Evolutionary conservation across 805 yeast species (phyloP), one percentile per base, ranked within the genome.

Genomic region (Jamesozyma piceae): DNA sequence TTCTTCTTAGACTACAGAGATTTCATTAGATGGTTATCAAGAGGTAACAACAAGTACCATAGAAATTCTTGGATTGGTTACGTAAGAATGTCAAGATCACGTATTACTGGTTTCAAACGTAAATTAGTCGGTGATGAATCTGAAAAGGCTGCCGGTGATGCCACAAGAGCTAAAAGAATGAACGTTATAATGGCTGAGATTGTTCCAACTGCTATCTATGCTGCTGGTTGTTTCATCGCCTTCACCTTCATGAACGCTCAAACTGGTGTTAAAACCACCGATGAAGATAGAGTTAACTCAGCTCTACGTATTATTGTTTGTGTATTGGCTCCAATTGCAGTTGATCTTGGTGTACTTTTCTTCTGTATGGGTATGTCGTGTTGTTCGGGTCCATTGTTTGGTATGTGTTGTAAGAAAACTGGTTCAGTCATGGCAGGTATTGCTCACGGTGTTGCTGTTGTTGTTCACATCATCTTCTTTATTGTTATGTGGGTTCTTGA

Each of bases 401-500:
- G 92, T 45, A 66, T 89, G 69, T 90, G 98, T 68, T 90, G 97
- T 72, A 89, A 89, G 78, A 82, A 84, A 74, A 89, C 97, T 39
- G 95, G 95, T 68, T 82, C 96, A 10, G 95, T 87, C 33, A 80
- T 69, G 70, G 99, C 99, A 32, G 96, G 86, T 58, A 67, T 92
- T 63, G 95, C 97, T 18, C 98, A 92, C 61, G 97, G 95, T 68
- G 72, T 86, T 56, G 88, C 97, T 15, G 97, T 94, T 42, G 65
- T 94, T 55, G 71, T 87, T 51, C 94, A 90, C 71, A 69, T 92
- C 53, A 72, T 82, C 32, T 85, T 86, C 75, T 90, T 87, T 71
- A 83, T 90, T 65, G 85, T 89, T 46, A 82, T 90, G 89, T 92
- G 98, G 98, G 94, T 87, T 48, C 67, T 88, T 62, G 95, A 89